Base-by-base conservation (phyloP, 345 rosid species). In the Stellera chamaejasme region DNA sequence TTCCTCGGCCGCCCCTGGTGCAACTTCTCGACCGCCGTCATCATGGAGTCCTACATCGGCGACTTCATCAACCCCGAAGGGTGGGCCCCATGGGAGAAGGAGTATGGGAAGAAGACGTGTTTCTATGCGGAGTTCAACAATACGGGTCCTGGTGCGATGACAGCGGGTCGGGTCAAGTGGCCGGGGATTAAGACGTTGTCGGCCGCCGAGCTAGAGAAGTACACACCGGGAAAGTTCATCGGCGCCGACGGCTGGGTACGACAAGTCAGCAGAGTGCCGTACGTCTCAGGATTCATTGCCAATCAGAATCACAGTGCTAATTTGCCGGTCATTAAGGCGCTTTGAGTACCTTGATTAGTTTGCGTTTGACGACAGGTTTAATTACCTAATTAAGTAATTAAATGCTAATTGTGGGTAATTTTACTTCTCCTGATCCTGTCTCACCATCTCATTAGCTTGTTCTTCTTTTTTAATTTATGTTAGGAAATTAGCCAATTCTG, bases 1-100 rank as follows among this genome's bases (percentile, higher is more conserved):
- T 91, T 71, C 67, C 82, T 88, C 0, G 96, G 90, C 16, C 76
- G 96, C 10, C 98, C 95, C 6, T 75, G 84, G 85, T 80, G 82
- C 48, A 48, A 54, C 4, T 76, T 43, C 64, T 82, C 96, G 0
- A 79, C 77, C 36, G 76, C 95, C 7, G 68, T 88, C 46, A 64
- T 85, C 57, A 77, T 92, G 80, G 82, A 83, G 43, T 66, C 84
- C 0, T 82, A 13, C 62, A 79, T 92, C 12, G 87, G 80, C 0
- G 80, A 74, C 41, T 8, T 88, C 48, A 66, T 92, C 48, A 26
- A 75, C 10, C 78, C 93, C 0, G 69, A 75, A 11, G 98, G 98
- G 3, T 91, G 96, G 95, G 39, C 58, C 13, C 77, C 79, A 0
- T 88, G 96, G 96, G 0, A 27, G 0, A 92, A 80, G 0, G 50